Evolutionary conservation across 352 stramenopile species (phyloP).

Genomic region (Pythium aquatile): DNA sequence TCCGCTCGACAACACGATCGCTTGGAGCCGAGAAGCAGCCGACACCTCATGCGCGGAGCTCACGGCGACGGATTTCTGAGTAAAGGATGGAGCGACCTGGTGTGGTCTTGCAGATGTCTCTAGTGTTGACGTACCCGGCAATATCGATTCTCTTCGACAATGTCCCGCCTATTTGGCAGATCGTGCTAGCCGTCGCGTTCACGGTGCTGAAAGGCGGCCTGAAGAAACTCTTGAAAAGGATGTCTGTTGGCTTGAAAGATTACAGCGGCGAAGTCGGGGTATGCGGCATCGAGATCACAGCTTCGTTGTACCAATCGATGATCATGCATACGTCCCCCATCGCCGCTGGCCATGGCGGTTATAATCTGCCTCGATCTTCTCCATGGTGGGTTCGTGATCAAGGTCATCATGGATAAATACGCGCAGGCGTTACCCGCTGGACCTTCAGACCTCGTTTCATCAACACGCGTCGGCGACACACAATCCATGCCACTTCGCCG

Average conservation of each 20-base stretch:
- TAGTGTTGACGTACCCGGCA: constrained; percentile 15
- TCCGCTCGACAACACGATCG: background rate
- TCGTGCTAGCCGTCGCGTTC: constrained; percentile 16
- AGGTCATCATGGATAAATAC: constrained; percentile 17
- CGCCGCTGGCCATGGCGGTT: constrained; percentile 11
- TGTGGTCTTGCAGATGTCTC: constrained; percentile 11
- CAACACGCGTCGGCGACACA: background rate
- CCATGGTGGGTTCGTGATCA: constrained; percentile 8
- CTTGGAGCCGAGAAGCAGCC: background rate
- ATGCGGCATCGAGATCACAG: constrained; percentile 21
- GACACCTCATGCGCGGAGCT: background rate
- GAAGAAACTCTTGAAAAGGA: constrained; percentile 4
- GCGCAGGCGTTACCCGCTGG: background rate
- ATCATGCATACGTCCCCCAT: constrained; percentile 22
- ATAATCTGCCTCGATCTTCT: constrained; percentile 25
- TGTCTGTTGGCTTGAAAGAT: constrained; percentile 11
- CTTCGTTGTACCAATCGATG: constrained; percentile 22
- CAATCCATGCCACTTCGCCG: background rate
- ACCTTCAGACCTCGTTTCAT: background rate
- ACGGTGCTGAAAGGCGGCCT: constrained; percentile 19
- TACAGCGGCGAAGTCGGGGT: constrained; percentile 23
- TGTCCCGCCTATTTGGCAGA: background rate
- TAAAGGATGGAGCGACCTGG: background rate
- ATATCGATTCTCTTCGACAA: constrained; percentile 17
- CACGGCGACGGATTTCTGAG: background rate